Evolutionary conservation across 345 rosid species (phyloP).

Genomic region (Eutrema yunnanense): DNA sequence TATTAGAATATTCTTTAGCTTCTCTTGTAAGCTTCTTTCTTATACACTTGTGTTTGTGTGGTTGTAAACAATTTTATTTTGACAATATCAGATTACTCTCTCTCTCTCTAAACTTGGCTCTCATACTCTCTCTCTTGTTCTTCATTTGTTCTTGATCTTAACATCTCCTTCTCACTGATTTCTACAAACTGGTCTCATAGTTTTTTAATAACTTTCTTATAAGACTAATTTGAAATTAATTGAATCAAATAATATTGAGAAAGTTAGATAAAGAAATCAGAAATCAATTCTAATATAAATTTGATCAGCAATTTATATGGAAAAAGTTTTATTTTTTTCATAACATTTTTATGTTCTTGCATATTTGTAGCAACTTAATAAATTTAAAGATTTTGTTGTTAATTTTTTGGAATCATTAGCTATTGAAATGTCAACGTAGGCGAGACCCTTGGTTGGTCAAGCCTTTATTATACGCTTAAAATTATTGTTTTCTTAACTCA

Average conservation of each 20-base stretch:
- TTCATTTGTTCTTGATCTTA: no score
- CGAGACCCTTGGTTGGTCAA: not conserved
- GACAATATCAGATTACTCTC: no score
- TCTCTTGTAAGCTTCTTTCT: no score
- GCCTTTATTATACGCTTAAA: not conserved
- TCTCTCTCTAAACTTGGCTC: no score
- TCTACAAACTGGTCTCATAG: not conserved
- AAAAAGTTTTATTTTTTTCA: no score
- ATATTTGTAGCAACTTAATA: not conserved
- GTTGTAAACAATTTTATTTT: no score
- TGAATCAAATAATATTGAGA: not conserved
- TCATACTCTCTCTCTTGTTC: no score
- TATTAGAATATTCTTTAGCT: no score
- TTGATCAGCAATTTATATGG: no score
- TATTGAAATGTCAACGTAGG: constrained; percentile 9
- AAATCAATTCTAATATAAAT: not conserved
- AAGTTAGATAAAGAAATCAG: not conserved
- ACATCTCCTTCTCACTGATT: no score
- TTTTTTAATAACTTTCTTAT: not conserved
- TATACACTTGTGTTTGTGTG: no score
- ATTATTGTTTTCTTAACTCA: not conserved
- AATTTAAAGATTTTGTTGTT: not conserved
- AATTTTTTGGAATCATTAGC: not conserved
- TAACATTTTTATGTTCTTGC: no score
- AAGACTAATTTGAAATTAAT: not conserved